Conservation (phyloP, 306 rosid genomes). For the Alnus rubra region DNA sequence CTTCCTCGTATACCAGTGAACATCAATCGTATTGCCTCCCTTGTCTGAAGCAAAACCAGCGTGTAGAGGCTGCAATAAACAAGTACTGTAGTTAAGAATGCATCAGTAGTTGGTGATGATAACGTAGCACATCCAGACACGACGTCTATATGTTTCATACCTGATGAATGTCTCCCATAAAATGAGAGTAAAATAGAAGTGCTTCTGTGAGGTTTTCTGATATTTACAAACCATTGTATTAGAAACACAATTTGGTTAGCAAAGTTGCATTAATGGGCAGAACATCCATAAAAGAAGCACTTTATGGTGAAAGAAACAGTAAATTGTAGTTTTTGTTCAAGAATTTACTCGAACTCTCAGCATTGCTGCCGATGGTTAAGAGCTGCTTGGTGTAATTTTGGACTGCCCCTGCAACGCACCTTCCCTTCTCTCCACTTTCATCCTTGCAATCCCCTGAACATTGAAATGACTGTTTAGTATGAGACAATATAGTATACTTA, state of each 20-base stretch:
- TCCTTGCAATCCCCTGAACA: slow-evolving; percentile 82
- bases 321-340: background rate
- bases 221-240: background rate
- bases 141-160: slow-evolving; percentile 28
- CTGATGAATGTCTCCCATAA: slow-evolving; percentile 90
- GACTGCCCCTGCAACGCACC: slow-evolving; percentile 76
- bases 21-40: slow-evolving; percentile 66
- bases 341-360: slow-evolving; percentile 40
- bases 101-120: background rate
- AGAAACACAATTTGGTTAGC: slow-evolving; percentile 13
- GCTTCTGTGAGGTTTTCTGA: slow-evolving; percentile 87
- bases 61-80: slow-evolving; percentile 76
- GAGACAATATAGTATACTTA: no score
- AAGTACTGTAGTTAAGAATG: slow-evolving; percentile 1
- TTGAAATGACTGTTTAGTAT: slow-evolving; percentile 6
- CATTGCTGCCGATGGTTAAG: slow-evolving; percentile 26
- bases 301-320: background rate
- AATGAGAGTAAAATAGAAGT: slow-evolving; percentile 75
- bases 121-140: slow-evolving; percentile 3
- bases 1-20: slow-evolving; percentile 74
- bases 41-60: slow-evolving; percentile 71
- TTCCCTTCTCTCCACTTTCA: slow-evolving; percentile 43
- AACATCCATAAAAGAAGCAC: background rate
- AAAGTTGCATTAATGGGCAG: background rate
- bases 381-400: slow-evolving; percentile 81